These are phyloP conservation scores for Cryptosporidium sp. DNA, from an alignment of 169 alveolate species.

Conservation along the genomic window DNA sequence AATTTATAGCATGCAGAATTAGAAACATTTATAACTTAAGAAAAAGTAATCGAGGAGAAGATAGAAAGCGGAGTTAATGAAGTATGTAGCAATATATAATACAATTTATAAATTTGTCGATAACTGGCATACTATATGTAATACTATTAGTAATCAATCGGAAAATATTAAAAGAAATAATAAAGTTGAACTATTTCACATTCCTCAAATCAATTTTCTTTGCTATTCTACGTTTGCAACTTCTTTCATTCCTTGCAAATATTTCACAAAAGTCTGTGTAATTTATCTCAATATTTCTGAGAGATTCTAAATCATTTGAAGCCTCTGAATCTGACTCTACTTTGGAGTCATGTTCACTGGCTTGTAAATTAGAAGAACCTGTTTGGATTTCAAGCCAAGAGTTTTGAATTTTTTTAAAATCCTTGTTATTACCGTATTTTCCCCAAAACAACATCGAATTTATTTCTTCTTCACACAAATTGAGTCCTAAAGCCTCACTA, in stretches of 20 bases:
- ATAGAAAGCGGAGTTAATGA: not conserved
- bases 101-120: not conserved
- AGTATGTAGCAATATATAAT: not conserved
- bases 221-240: conserved; percentile 25
- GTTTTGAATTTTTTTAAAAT: not conserved
- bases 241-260: conserved; percentile 38
- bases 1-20: conserved; percentile 10
- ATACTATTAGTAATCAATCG: not conserved
- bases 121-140: not conserved
- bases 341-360: not conserved
- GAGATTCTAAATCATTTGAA: not conserved
- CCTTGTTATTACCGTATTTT: conserved; percentile 2
- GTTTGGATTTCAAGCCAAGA: conserved; percentile 7
- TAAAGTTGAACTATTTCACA: conserved; percentile 1
- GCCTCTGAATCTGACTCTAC: conserved; percentile 7
- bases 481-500: not conserved
- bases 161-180: not conserved
- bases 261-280: conserved; percentile 32
- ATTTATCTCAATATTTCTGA: not conserved
- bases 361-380: not conserved
- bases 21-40: conserved; percentile 12
- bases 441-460: conserved; percentile 40
- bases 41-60: not conserved
- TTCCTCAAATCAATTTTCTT: conserved; percentile 33
- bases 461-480: conserved; percentile 23